These are phyloP conservation scores for Penicillium flavigenum DNA, from an alignment of 495 filamentous ascomycete genomes.

Conservation along the genomic window DNA sequence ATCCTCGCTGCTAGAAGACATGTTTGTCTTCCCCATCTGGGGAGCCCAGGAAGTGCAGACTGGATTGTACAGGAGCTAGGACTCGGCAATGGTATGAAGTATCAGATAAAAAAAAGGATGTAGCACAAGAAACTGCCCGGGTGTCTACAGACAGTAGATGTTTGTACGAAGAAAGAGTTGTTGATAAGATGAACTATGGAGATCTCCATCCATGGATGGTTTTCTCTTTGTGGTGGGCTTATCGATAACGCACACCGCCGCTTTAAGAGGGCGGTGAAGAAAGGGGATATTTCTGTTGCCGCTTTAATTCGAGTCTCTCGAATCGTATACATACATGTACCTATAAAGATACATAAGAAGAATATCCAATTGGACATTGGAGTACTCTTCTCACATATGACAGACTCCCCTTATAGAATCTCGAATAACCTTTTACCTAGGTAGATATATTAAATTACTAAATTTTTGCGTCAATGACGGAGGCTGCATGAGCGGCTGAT, in stretches of 20 bases:
- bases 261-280: background rate
- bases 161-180: background rate
- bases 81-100: background rate
- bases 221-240: constrained; percentile 12
- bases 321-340: too few species aligned
- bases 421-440: too few species aligned
- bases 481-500: too few species aligned
- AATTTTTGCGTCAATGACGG: too few species aligned
- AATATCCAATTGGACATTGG: too few species aligned
- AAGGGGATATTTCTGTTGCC: background rate
- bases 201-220: background rate
- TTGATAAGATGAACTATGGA: constrained; percentile 12
- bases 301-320: background rate
- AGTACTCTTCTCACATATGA: too few species aligned
- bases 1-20: constrained; percentile 9
- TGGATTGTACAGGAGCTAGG: background rate
- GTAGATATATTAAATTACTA: too few species aligned
- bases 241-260: constrained; percentile 10
- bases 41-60: background rate
- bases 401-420: too few species aligned
- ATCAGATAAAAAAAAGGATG: background rate
- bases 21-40: constrained; percentile 1
- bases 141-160: too few species aligned
- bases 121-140: background rate
- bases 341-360: too few species aligned